phyloP scores from a whole-genome alignment of 140 eudicot species.

The Senecio squalidus region DNA sequence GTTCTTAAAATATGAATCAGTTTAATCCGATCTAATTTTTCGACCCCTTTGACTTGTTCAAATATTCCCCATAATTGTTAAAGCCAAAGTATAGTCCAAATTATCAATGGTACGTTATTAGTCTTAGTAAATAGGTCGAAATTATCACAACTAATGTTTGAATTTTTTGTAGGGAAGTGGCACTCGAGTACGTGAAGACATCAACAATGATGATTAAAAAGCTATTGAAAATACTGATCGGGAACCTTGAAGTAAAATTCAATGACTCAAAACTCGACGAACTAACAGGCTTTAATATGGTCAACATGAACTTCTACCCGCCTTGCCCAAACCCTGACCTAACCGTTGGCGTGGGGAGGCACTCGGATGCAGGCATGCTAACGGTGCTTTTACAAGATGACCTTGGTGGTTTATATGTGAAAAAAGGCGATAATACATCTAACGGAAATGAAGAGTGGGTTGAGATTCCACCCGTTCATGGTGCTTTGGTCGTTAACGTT shows the following conservation, averaged over 20 bases:
- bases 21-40: too few relatives aligned
- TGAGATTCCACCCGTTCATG: conserved; percentile 44
- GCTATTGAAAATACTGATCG: conserved; percentile 1
- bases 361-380: conserved; percentile 37
- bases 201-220: conserved; percentile 8
- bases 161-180: conserved; percentile 19
- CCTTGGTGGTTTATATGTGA: conserved; percentile 43
- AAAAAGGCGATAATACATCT: conserved; percentile 11
- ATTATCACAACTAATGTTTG: neutral
- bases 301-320: conserved; percentile 47
- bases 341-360: conserved; percentile 41
- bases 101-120: too few relatives aligned
- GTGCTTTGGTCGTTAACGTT: conserved; percentile 53
- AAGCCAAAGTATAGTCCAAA: conserved; percentile 24
- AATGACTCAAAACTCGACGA: conserved; percentile 23
- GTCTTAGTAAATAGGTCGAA: too few relatives aligned
- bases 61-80: too few relatives aligned
- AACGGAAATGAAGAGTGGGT: conserved; percentile 30
- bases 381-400: conserved; percentile 48
- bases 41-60: too few relatives aligned
- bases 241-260: conserved; percentile 21
- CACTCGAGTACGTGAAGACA: conserved; percentile 1
- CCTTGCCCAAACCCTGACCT: conserved; percentile 48
- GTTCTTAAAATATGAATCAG: too few relatives aligned
- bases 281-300: conserved; percentile 27